phyloP scores from a whole-genome alignment of 257 asterid genomes.

The Salvia splendens region DNA sequence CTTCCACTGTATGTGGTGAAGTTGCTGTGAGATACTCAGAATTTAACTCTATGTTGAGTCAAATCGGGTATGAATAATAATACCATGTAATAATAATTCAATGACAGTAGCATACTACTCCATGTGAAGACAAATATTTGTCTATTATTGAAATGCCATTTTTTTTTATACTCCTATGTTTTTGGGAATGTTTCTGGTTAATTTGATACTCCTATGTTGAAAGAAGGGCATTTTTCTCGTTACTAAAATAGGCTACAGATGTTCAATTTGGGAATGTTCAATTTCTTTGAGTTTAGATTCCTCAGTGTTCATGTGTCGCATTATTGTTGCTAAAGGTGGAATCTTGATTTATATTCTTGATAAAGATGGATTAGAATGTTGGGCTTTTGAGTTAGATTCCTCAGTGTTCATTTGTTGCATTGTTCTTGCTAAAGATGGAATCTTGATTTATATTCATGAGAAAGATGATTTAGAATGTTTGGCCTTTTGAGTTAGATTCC shows the following conservation, averaged over 20 bases:
- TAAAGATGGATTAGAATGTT: not conserved
- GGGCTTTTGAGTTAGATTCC: constrained; percentile 22
- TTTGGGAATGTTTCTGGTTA: constrained; percentile 9
- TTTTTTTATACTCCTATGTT: not conserved
- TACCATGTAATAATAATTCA: not conserved
- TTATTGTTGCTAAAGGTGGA: constrained; percentile 12
- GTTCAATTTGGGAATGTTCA: constrained; percentile 21
- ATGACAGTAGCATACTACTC: not conserved
- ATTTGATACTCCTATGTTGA: constrained; percentile 2
- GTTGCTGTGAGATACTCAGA: constrained; percentile 4
- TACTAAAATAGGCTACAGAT: constrained; percentile 22
- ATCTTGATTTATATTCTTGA: not conserved
- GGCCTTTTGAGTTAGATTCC: constrained; percentile 22
- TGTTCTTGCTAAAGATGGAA: constrained; percentile 33
- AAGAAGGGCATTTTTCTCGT: constrained; percentile 21
- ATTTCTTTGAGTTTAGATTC: constrained; percentile 21
- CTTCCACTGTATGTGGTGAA: not conserved
- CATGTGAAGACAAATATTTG: constrained; percentile 3
- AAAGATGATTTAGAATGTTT: not conserved
- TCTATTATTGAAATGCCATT: not conserved
- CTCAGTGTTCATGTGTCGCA: constrained; percentile 27
- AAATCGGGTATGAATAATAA: not conserved
- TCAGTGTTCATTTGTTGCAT: constrained; percentile 11
- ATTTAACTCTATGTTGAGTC: constrained; percentile 20
- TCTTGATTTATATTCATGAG: not conserved